These are phyloP conservation scores for Mycosphaerella arachidis DNA, from an alignment of 2,329 filamentous ascomycete species.

Conservation along the genomic window DNA sequence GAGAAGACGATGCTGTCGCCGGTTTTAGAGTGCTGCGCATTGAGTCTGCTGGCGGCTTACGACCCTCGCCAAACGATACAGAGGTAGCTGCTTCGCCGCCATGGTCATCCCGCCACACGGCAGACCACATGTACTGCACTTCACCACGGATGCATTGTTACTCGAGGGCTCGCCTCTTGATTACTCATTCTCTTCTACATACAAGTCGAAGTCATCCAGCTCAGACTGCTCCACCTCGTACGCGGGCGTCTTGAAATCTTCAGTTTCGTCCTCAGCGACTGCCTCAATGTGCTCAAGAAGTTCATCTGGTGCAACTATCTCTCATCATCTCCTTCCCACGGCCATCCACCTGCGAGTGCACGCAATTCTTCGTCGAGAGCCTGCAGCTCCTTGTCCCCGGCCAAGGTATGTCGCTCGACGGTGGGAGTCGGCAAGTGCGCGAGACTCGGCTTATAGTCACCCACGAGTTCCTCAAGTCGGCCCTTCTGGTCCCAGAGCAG, in stretches of 20 bases:
- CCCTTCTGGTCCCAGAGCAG: conserved; percentile 13
- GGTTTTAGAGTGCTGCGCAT: not conserved
- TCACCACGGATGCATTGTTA: not conserved
- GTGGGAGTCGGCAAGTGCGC: not conserved
- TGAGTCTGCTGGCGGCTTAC: not conserved
- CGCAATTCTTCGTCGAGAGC: not conserved
- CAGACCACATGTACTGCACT: not conserved
- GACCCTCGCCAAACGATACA: not conserved
- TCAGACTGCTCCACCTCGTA: conserved; percentile 6
- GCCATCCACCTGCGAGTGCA: not conserved
- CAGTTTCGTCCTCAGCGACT: not conserved
- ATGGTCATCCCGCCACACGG: not conserved
- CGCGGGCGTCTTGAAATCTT: not conserved
- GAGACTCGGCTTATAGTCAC: conserved; percentile 7
- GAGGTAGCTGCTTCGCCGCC: not conserved
- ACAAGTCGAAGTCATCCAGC: conserved; percentile 17
- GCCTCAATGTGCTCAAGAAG: not conserved
- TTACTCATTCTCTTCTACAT: conserved; percentile 17
- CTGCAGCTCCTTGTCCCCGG: not conserved
- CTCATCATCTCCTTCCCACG: not conserved
- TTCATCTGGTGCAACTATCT: not conserved
- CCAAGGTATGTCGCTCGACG: not conserved
- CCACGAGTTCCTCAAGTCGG: conserved; percentile 8
- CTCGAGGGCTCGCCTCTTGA: not conserved
- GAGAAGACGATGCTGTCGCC: not conserved